Evolutionary conservation across 768 basidiomycete species (phyloP).

Genomic region (Gautieria morchelliformis): DNA sequence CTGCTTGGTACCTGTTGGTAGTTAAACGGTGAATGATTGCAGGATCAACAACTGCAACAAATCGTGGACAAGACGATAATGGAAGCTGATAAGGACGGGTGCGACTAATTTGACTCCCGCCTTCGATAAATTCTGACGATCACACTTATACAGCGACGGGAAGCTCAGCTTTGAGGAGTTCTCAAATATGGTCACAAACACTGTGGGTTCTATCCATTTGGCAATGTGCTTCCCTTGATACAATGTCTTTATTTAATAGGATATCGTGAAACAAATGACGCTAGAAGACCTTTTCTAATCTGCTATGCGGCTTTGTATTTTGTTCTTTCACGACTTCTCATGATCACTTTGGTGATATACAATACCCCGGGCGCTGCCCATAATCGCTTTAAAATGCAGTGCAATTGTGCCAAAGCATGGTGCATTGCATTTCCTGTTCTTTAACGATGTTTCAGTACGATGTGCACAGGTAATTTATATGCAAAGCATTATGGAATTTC

Average conservation of each 20-base stretch:
- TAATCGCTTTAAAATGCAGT: no score
- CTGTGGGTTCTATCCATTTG: slow-evolving; percentile 39
- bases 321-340: no score
- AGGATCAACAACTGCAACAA: slow-evolving; percentile 98
- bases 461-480: no score
- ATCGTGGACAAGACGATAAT: slow-evolving; percentile 99
- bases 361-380: no score
- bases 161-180: slow-evolving; percentile 98
- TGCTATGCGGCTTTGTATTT: no score
- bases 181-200: slow-evolving; percentile 92
- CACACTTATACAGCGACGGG: slow-evolving; percentile 48
- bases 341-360: no score
- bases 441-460: no score
- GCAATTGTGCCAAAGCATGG: no score
- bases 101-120: slow-evolving; percentile 6
- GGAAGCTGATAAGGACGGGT: slow-evolving; percentile 96
- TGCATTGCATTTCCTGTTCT: no score
- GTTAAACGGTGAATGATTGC: slow-evolving; percentile 5
- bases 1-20: not conserved
- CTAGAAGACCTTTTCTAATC: slow-evolving; percentile 80
- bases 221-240: not conserved
- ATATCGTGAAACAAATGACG: slow-evolving; percentile 99
- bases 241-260: slow-evolving; percentile 34
- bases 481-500: no score
- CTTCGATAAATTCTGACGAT: not conserved